Percentiles rank a stretch among this genome's conserved stretches.
phyloP scores from a whole-genome alignment of 1,284 basidiomycete species.

The Boletus mariae region DNA sequence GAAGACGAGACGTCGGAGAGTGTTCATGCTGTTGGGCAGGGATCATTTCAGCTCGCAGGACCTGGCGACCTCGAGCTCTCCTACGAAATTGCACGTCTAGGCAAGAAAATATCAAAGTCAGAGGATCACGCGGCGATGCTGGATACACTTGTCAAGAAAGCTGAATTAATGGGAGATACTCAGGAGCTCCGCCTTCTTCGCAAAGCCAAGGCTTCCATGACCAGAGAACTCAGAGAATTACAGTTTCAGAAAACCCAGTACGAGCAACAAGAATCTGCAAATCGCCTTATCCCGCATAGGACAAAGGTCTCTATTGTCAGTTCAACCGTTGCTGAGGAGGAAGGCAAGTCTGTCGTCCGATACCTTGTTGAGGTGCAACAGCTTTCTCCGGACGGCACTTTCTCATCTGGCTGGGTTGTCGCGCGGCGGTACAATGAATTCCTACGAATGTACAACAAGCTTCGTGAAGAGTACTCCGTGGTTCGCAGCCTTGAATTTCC shows the following conservation, averaged over 20 bases:
- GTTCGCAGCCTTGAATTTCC: constrained; percentile 82
- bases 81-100: constrained; percentile 74
- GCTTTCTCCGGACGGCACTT: constrained; percentile 69
- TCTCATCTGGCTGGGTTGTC: constrained; percentile 86
- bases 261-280: constrained; percentile 86
- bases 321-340: constrained; percentile 74
- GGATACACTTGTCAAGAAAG: constrained; percentile 85
- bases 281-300: constrained; percentile 74
- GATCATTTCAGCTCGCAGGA: constrained; percentile 66
- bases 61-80: constrained; percentile 86
- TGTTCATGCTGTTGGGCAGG: constrained; percentile 41
- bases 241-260: constrained; percentile 89
- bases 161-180: constrained; percentile 87
- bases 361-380: constrained; percentile 94
- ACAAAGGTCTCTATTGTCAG: constrained; percentile 78
- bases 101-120: constrained; percentile 71
- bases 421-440: constrained; percentile 94
- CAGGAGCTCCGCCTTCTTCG: constrained; percentile 81
- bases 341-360: constrained; percentile 84
- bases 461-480: constrained; percentile 69
- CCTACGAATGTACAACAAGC: constrained; percentile 78
- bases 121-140: constrained; percentile 81
- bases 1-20: constrained; percentile 45
- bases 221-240: constrained; percentile 78
- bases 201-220: constrained; percentile 78